Base-by-base conservation (phyloP, 75 land plant genomes). In the Pinus tabuliformis region DNA sequence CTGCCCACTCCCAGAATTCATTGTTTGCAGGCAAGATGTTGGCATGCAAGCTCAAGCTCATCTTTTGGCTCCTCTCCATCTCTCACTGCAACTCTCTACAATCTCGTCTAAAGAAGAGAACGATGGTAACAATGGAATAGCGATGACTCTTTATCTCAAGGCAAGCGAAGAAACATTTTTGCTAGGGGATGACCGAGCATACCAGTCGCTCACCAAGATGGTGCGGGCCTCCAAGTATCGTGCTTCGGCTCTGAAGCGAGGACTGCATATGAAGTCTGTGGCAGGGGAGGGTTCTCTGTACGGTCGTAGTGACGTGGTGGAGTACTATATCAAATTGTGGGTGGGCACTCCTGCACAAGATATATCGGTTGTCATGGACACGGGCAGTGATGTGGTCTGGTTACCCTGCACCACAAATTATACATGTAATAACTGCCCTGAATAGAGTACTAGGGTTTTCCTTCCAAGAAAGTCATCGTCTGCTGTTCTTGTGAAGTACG, bases 321-420 rank as follows among this genome's bases (percentile, higher is more conserved):
- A 73, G 28, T 90, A 90, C 77, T 82, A 85, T 13, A 62, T 87
- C 42, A 58, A 79, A 20, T 85, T 90, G 60, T 13, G 28, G 60
- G 80, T 90, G 56, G 91, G 91, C 14, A 83, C 87, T 16, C 91
- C 89, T 2, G 85, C 89, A 2, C 91, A 87, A 49, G 33, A 66
- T 17, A 20, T 85, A 26, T 75, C 85, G 1, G 59, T 90, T 20
- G 33, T 90, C 58, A 17, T 90, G 75, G 87, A 90, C 81, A 90
- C 91, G 62, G 89, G 85, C 64, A 84, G 85, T 74, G 70, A 76
- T 56, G 65, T 90, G 61, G 63, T 76, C 26, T 90, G 91, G 91
- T 42, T 85, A 57, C 89, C 91, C 63, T 90, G 91, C 76, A 87
- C 91, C 45, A 21, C 18, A 54, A 30, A 28, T 58, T 90, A 84